A percentile compares a stretch with the other conserved stretches of the same genome.
Evolutionary conservation across 2,329 filamentous ascomycete species (phyloP).

Genomic region (Fusarium sp.): DNA sequence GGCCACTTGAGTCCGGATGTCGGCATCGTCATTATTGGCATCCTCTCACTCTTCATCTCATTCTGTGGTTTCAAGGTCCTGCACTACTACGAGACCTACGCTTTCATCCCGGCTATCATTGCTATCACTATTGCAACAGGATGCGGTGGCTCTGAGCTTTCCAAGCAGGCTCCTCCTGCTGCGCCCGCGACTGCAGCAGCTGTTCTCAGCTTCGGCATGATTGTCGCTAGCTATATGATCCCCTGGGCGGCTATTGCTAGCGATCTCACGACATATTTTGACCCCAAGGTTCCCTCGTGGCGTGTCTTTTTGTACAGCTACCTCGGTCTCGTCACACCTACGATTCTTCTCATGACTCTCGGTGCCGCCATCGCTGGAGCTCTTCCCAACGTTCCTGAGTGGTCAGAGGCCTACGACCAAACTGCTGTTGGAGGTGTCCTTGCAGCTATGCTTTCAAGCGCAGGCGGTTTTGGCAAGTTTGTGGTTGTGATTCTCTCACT

Average conservation of each 20-base stretch:
- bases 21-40: constrained; percentile 73
- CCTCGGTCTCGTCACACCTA: constrained; percentile 68
- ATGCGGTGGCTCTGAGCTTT: constrained; percentile 66
- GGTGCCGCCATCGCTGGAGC: constrained; percentile 76
- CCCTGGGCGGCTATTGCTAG: constrained; percentile 73
- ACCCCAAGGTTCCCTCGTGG: constrained; percentile 68
- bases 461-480: constrained; percentile 74
- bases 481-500: constrained; percentile 72
- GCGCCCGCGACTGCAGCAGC: constrained; percentile 61
- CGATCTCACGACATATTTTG: constrained; percentile 74
- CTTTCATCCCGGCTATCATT: constrained; percentile 70
- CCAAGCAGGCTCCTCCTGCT: constrained; percentile 61
- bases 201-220: constrained; percentile 71
- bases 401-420: constrained; percentile 67
- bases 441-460: constrained; percentile 70
- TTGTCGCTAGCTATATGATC: constrained; percentile 75
- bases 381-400: constrained; percentile 66
- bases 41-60: constrained; percentile 71
- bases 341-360: constrained; percentile 72
- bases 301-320: constrained; percentile 71
- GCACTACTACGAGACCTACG: constrained; percentile 71
- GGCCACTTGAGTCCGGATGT: constrained; percentile 66
- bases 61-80: constrained; percentile 73
- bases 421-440: constrained; percentile 72
- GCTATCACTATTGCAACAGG: constrained; percentile 69